phyloP scores from a whole-genome alignment of 352 stramenopile species.

The Thalassiosira exigua region DNA sequence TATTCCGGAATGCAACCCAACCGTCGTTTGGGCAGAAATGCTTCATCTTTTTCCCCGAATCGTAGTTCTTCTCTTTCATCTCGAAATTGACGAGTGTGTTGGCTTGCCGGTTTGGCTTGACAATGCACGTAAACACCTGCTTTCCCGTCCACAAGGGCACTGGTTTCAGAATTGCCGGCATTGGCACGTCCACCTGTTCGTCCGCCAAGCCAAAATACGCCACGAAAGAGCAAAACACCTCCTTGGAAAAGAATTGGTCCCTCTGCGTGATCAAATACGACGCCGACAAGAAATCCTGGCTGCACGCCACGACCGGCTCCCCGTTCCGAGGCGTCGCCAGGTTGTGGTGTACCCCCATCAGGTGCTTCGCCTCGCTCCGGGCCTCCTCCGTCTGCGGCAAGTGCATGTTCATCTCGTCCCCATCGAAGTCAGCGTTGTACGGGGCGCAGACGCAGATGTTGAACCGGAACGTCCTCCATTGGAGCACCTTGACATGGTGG shows the following conservation, averaged over 20 bases:
- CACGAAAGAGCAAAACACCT: slow-evolving; percentile 95
- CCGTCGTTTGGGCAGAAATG: slow-evolving; percentile 99
- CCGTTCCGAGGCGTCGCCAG: slow-evolving; percentile 97
- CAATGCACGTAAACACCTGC: slow-evolving; percentile 91
- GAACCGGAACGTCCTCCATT: slow-evolving; percentile 99
- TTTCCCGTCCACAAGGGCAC: slow-evolving; percentile 97
- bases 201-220: slow-evolving; percentile 94
- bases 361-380: slow-evolving; percentile 92
- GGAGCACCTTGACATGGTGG: slow-evolving; percentile 92
- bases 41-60: slow-evolving; percentile 85
- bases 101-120: slow-evolving; percentile 90
- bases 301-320: slow-evolving; percentile 96
- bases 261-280: slow-evolving; percentile 98
- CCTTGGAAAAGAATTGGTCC: slow-evolving; percentile 97
- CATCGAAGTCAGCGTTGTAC: slow-evolving; percentile 99
- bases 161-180: slow-evolving; percentile 89
- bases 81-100: slow-evolving; percentile 88
- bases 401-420: slow-evolving; percentile 99
- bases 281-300: slow-evolving; percentile 99
- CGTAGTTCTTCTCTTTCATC: slow-evolving; percentile 95
- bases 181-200: slow-evolving; percentile 92
- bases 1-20: slow-evolving; percentile 96
- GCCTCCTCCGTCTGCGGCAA: slow-evolving; percentile 99
- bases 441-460: slow-evolving; percentile 99
- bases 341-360: slow-evolving; percentile 99